These are phyloP conservation scores for Phytophthora citrophthora DNA, from an alignment of 352 stramenopile genomes.

Conservation along the genomic window DNA sequence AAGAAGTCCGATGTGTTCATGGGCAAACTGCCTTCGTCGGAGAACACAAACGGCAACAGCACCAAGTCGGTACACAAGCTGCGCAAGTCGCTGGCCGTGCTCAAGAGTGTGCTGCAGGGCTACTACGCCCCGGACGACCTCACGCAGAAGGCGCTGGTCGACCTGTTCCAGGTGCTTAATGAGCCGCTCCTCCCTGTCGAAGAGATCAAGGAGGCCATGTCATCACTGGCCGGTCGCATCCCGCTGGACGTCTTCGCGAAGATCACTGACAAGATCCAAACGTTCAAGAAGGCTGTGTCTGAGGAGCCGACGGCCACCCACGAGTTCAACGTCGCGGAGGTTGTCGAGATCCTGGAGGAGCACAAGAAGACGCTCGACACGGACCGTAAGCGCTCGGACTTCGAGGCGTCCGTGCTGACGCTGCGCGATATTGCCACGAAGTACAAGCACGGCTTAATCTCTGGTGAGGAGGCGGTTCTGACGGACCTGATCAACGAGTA, in stretches of 20 bases:
- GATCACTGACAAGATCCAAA: slow-evolving; percentile 86
- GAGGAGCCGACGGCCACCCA: slow-evolving; percentile 33
- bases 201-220: slow-evolving; percentile 98
- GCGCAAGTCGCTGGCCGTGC: slow-evolving; percentile 72
- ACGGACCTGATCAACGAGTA: slow-evolving; percentile 85
- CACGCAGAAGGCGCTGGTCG: slow-evolving; percentile 82
- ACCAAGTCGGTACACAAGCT: slow-evolving; percentile 74
- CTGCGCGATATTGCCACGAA: slow-evolving; percentile 80
- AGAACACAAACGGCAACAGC: slow-evolving; percentile 42
- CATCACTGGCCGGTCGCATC: slow-evolving; percentile 96
- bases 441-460: slow-evolving; percentile 80
- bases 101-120: slow-evolving; percentile 95
- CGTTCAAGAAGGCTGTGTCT: slow-evolving; percentile 62
- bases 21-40: slow-evolving; percentile 71
- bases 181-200: slow-evolving; percentile 86
- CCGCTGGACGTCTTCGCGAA: slow-evolving; percentile 91
- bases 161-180: slow-evolving; percentile 81
- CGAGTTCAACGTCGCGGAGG: slow-evolving; percentile 62
- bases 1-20: slow-evolving; percentile 93
- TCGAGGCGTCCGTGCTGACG: slow-evolving; percentile 67
- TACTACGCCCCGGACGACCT: slow-evolving; percentile 91
- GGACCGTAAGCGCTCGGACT: slow-evolving; percentile 67
- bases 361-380: slow-evolving; percentile 64
- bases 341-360: slow-evolving; percentile 67
- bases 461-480: slow-evolving; percentile 66